Base-by-base conservation (phyloP, 2,329 filamentous ascomycete species). In the Ophiostoma himal-ulmi region DNA sequence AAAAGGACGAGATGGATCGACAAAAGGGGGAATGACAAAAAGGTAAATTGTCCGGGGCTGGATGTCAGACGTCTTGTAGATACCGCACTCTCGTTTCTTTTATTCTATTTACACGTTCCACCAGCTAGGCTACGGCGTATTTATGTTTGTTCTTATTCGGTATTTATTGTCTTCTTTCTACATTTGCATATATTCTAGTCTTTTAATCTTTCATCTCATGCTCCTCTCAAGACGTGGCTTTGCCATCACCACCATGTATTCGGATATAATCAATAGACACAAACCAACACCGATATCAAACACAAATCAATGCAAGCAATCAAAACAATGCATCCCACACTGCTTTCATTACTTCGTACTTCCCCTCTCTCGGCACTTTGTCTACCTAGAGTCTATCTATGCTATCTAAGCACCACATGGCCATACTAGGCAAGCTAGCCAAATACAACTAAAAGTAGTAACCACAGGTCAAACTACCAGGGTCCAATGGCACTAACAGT, bases 331-430 rank as follows among this genome's bases (percentile, higher is more conserved):
- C 37, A 10, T 39, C 37, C 37, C 2, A 13, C 1, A 22, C 52
- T 10, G 10, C 22, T 30, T 30, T 30, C 26, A 30, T 30, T 30
- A n/a, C 60, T 37, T 36, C 17, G 20, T 20, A 20, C 34, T 36
- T 64, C 60, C 30, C 17, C 30, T 64, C 26, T 62, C 60, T 64
- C 60, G 60, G 60, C 34, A 64, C 60, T 64, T 37, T n/a, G 30
- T 64, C 30, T 64, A 37, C 17, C 30, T n/a, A n/a, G 60, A 57
- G 10, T 57, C 52, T 64, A 64, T 64, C 57, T 64, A 34, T 64
- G 60, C 60, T 64, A 64, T 64, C 60, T 64, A 37, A 36, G 60
- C 30, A 64, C 60, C 60, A 64, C 60, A 64, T 64, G 60, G 60
- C 60, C 60, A 64, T 8, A 39, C 30, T 37, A 64, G 30, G 26